Evolutionary conservation across 2,329 filamentous ascomycete genomes (phyloP).

Genomic region (Akanthomyces uredinophilus): DNA sequence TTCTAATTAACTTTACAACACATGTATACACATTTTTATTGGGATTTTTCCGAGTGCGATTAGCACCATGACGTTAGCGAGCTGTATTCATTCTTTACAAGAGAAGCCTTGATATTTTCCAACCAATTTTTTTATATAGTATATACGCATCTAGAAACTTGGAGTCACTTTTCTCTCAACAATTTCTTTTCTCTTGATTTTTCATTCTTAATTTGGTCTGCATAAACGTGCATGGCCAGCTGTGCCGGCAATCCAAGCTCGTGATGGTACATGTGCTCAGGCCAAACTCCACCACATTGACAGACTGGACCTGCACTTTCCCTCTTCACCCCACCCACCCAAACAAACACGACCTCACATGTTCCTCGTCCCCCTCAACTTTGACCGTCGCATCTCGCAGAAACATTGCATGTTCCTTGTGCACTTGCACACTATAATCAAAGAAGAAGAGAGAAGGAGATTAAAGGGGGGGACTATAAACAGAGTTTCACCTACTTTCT

Average conservation of each 20-base stretch:
- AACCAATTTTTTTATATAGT: not conserved
- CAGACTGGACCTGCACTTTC: no score
- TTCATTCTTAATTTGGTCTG: not conserved
- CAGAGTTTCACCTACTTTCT: not conserved
- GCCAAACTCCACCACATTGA: not conserved
- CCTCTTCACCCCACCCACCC: not conserved
- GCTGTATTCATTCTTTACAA: constrained; percentile 8
- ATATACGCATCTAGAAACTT: not conserved
- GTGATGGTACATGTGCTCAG: not conserved
- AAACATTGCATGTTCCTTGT: not conserved
- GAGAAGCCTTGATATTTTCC: not conserved
- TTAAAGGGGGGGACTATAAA: not conserved
- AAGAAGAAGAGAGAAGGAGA: not conserved
- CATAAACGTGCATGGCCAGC: not conserved
- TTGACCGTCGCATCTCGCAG: not conserved
- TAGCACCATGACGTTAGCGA: not conserved
- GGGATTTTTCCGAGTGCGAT: not conserved
- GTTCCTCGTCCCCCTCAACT: not conserved
- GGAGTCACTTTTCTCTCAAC: not conserved
- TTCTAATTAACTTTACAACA: not conserved
- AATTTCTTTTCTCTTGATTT: not conserved
- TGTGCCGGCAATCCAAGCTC: not conserved
- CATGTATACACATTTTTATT: not conserved
- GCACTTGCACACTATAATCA: not conserved
- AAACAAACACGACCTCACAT: not conserved